Base-by-base conservation (phyloP, 345 rosid genomes). In the Ceriops tagal region DNA sequence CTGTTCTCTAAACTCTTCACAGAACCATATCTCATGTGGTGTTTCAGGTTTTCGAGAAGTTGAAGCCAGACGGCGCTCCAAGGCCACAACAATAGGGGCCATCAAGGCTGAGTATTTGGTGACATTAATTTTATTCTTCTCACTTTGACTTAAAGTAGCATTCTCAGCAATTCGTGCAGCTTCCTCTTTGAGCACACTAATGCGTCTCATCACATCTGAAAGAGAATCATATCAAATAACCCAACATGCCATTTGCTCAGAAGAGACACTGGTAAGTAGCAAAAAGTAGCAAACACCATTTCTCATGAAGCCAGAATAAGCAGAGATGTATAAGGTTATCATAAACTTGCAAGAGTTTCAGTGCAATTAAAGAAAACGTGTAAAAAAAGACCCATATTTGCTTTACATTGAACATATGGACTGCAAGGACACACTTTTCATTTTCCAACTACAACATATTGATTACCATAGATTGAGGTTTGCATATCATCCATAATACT, bases 101-200 rank as follows among this genome's bases (percentile, higher is more conserved):
- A 92, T 92, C 96, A 92, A 86, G 57, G 98, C 98, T 58, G 98
- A 88, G 80, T 90, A 92, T 71, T 86, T 90, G 53, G 96, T 95
- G 78, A 88, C 89, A 83, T 82, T 90, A 79, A 92, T 92, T 79
- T 87, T 86, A 73, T 78, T 90, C 77, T 92, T 92, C 86, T 92
- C 98, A 78, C 72, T 82, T 83, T 82, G 92, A 80, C 88, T 92
- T 64, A 92, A 81, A 71, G 98, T 90, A n/a, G 79, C 81, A 85
- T 90, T 90, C 75, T 88, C 98, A 11, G 91, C 87, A 77, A 88
- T 88, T 63, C 98, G 78, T 76, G 87, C 87, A 71, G 88, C 93
- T 83, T 92, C 98, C 80, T 88, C 98, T 79, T 86, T 90, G 58
- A 92, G 81, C 77, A 92, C 83, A 79, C 86, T 89, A 77, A 87